Percentiles rank a stretch among this genome's conserved stretches.
Conservation (phyloP, 495 filamentous ascomycete species). For the Collariella sp. region DNA sequence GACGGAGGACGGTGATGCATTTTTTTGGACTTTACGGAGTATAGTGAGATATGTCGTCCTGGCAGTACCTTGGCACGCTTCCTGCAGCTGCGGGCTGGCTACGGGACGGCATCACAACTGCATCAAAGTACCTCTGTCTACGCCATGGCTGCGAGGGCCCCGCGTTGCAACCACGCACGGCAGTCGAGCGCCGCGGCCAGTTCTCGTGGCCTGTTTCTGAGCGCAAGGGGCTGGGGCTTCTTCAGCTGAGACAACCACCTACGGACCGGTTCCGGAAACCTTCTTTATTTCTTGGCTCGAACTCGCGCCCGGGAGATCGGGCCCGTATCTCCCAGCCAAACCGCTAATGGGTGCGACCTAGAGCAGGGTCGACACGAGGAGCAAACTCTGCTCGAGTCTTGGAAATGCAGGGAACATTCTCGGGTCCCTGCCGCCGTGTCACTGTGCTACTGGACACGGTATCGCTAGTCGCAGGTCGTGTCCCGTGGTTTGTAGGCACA, state of each 20-base stretch:
- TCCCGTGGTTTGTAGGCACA: neutral
- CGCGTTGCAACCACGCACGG: neutral
- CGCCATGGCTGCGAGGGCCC: too few species aligned
- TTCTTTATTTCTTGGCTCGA: neutral
- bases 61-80: too few species aligned
- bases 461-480: slow-evolving; percentile 2
- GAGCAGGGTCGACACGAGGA: neutral
- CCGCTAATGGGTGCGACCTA: too few species aligned
- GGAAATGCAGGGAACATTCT: neutral
- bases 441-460: neutral
- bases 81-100: too few species aligned
- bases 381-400: neutral
- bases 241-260: neutral
- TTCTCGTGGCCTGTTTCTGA: neutral
- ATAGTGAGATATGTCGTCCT: too few species aligned
- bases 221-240: neutral
- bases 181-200: slow-evolving; percentile 1
- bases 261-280: too few species aligned
- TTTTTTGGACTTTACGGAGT: too few species aligned
- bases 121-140: too few species aligned
- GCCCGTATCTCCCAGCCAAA: neutral
- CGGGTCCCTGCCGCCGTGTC: neutral
- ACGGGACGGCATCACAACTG: too few species aligned
- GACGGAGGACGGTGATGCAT: too few species aligned
- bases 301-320: neutral